Evolutionary conservation across 768 basidiomycete species (phyloP).

Genomic region (Rhodotorula toruloides): DNA sequence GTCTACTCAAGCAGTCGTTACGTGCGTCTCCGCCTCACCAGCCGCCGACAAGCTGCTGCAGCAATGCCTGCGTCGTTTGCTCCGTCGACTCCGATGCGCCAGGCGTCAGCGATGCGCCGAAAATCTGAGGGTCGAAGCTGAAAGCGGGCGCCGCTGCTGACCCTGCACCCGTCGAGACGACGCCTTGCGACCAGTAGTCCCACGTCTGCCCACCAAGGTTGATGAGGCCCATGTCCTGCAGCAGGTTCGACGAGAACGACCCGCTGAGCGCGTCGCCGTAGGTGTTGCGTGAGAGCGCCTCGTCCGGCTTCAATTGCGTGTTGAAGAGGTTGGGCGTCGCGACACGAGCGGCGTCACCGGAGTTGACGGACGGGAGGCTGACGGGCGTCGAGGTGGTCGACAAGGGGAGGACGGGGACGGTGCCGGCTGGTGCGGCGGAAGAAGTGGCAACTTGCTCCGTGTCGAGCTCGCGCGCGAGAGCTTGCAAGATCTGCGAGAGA

Average conservation of each 20-base stretch:
- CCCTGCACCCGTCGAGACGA: background rate
- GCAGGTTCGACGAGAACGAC: background rate
- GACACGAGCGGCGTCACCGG: too few relatives aligned
- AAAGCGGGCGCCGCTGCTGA: background rate
- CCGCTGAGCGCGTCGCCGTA: background rate
- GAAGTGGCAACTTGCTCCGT: too few relatives aligned
- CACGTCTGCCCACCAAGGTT: background rate
- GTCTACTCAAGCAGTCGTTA: background rate
- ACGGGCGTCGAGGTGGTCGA: too few relatives aligned
- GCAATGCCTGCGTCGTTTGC: conserved; percentile 23
- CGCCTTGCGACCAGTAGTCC: conserved; percentile 11
- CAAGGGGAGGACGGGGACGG: background rate
- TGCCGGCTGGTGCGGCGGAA: too few relatives aligned
- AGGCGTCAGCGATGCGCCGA: too few relatives aligned
- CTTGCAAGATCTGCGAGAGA: background rate
- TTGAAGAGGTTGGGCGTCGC: too few relatives aligned
- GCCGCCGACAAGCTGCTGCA: conserved; percentile 16
- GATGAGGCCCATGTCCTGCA: conserved; percentile 7
- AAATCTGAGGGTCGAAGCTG: background rate
- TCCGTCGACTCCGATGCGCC: background rate
- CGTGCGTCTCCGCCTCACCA: conserved; percentile 17
- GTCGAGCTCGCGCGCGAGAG: background rate
- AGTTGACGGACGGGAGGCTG: too few relatives aligned
- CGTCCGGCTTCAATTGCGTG: too few relatives aligned
- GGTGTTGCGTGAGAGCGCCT: too few relatives aligned